A percentile compares a stretch with the other conserved stretches of the same genome.
Evolutionary conservation across 768 basidiomycete genomes (phyloP).

Genomic region (Termitomyces sp.): DNA sequence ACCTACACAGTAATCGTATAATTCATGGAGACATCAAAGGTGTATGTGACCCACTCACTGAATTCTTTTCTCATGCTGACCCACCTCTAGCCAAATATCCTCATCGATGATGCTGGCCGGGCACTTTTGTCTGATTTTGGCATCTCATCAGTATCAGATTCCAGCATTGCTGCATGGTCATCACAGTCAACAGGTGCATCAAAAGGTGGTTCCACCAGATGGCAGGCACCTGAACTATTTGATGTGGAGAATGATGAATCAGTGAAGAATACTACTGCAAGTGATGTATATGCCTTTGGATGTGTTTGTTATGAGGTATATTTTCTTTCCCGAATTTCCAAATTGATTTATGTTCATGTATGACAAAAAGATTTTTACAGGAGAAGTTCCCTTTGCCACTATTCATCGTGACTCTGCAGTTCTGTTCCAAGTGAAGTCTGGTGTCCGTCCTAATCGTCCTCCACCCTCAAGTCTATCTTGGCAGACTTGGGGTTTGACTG

Average conservation of each 20-base stretch:
- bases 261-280: background rate
- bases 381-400: background rate
- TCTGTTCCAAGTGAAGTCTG: background rate
- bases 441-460: background rate
- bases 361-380: background rate
- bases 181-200: background rate
- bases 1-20: background rate
- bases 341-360: background rate
- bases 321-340: background rate
- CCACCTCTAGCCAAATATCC: background rate
- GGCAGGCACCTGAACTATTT: background rate
- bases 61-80: background rate
- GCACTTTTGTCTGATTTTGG: background rate
- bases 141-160: background rate
- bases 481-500: background rate
- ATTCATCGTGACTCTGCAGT: background rate
- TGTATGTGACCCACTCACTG: background rate
- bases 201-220: background rate
- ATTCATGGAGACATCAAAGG: background rate
- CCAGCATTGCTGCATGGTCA: background rate
- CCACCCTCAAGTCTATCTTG: background rate
- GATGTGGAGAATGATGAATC: background rate
- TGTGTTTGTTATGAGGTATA: background rate
- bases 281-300: background rate
- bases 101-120: background rate